phyloP scores from a whole-genome alignment of 805 yeast species.

The Schwanniomyces sp. region DNA sequence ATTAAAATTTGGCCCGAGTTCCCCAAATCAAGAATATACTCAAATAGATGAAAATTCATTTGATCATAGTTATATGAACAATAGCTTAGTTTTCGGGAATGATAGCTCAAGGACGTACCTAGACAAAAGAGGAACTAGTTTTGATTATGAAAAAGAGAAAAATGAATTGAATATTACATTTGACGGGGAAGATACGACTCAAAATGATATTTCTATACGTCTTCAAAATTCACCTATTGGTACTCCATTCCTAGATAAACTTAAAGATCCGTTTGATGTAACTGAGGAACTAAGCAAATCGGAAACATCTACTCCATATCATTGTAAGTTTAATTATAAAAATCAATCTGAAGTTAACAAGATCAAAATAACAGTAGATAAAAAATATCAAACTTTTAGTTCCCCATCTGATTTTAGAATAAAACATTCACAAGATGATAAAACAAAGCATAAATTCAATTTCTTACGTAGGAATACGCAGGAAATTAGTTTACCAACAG shows the following conservation, averaged over 20 bases:
- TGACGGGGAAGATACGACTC: background rate
- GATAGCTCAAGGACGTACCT: slow-evolving; percentile 4
- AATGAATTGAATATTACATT: background rate
- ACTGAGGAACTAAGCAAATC: slow-evolving; percentile 7
- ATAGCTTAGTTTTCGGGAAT: slow-evolving; percentile 32
- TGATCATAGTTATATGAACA: slow-evolving; percentile 13
- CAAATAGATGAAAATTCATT: background rate
- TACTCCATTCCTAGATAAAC: slow-evolving; percentile 9
- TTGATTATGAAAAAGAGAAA: background rate
- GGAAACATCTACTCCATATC: background rate
- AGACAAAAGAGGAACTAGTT: background rate
- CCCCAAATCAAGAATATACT: background rate
- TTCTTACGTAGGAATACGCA: background rate
- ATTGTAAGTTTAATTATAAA: background rate
- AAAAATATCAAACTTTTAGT: background rate
- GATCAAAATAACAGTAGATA: background rate
- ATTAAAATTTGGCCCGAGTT: background rate
- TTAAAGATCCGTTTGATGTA: slow-evolving; percentile 9
- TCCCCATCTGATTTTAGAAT: background rate
- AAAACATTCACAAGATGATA: background rate
- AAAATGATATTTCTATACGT: slow-evolving; percentile 2
- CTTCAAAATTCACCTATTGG: slow-evolving; percentile 5
- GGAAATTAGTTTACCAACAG: no score
- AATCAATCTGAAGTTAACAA: background rate
- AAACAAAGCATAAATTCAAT: background rate